Evolutionary conservation across 495 filamentous ascomycete species (phyloP).

Genomic region (Tuber brumale): DNA sequence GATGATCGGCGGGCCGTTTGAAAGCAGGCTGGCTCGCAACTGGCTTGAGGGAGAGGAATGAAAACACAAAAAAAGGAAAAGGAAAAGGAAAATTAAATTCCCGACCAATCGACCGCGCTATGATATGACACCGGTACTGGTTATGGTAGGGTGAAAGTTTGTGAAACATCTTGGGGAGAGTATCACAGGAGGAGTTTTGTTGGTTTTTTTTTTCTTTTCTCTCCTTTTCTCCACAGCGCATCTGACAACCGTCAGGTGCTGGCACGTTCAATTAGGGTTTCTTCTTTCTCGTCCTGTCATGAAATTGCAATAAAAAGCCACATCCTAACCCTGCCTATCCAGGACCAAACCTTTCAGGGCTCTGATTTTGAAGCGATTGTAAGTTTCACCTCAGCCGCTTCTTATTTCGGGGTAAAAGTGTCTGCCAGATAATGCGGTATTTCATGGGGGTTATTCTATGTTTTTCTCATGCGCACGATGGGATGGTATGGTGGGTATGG

Average conservation of each 20-base stretch:
- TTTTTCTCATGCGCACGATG: neutral
- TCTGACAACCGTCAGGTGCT: too few species aligned
- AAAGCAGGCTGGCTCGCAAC: neutral
- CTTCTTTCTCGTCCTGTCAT: too few species aligned
- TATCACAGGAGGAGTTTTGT: neutral
- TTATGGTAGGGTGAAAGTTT: too few species aligned
- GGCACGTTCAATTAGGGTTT: too few species aligned
- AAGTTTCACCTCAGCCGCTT: too few species aligned
- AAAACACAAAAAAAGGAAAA: neutral
- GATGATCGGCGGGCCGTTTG: slow-evolving; percentile 1
- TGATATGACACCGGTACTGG: neutral
- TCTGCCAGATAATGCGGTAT: too few species aligned
- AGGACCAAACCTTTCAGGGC: too few species aligned
- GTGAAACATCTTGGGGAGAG: neutral
- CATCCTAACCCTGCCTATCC: too few species aligned
- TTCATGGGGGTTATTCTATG: too few species aligned
- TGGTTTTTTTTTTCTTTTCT: neutral
- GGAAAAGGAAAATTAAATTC: neutral
- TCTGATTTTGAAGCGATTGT: too few species aligned
- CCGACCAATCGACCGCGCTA: neutral
- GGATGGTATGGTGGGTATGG: neutral
- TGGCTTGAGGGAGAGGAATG: neutral
- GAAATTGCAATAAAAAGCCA: too few species aligned
- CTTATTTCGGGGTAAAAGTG: neutral
- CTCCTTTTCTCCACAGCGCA: neutral